Conservation (phyloP, 768 basidiomycete genomes). For the Boletus reticulatus region DNA sequence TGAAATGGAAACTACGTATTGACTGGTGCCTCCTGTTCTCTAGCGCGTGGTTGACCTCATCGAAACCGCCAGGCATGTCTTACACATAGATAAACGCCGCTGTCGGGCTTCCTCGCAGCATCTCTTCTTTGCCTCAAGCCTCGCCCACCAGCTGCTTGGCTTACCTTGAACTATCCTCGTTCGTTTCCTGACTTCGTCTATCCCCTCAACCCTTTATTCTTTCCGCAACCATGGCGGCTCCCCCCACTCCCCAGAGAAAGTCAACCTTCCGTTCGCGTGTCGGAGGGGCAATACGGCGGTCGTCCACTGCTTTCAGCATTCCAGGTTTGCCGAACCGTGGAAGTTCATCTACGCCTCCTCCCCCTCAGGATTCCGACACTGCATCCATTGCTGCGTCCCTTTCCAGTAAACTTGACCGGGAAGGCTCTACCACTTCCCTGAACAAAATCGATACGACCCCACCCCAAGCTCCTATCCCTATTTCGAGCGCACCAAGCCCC, state of each 20-base stretch:
- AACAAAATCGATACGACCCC: slow-evolving; percentile 35
- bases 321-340: slow-evolving; percentile 32
- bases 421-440: slow-evolving; percentile 29
- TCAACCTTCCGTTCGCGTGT: slow-evolving; percentile 56
- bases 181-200: slow-evolving; percentile 8
- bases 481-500: slow-evolving; percentile 49
- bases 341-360: slow-evolving; percentile 23
- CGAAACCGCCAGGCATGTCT: slow-evolving; percentile 34
- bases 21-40: slow-evolving; percentile 24
- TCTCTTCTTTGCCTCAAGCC: slow-evolving; percentile 21
- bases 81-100: slow-evolving; percentile 25
- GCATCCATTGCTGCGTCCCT: slow-evolving; percentile 25
- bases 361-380: slow-evolving; percentile 28
- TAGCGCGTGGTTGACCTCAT: slow-evolving; percentile 32
- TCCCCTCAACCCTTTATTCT: not conserved
- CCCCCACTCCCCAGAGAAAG: slow-evolving; percentile 35
- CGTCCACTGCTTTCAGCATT: slow-evolving; percentile 53
- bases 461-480: slow-evolving; percentile 19
- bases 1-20: slow-evolving; percentile 18
- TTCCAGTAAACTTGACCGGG: slow-evolving; percentile 29
- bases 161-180: slow-evolving; percentile 9
- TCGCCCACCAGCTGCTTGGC: slow-evolving; percentile 6
- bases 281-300: slow-evolving; percentile 57
- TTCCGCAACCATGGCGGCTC: slow-evolving; percentile 28
- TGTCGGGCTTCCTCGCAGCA: slow-evolving; percentile 19